Evolutionary conservation across 805 yeast genomes (phyloP), one percentile per base, ranked within the genome.

Genomic region (Cyberlindnera galapagoensis): DNA sequence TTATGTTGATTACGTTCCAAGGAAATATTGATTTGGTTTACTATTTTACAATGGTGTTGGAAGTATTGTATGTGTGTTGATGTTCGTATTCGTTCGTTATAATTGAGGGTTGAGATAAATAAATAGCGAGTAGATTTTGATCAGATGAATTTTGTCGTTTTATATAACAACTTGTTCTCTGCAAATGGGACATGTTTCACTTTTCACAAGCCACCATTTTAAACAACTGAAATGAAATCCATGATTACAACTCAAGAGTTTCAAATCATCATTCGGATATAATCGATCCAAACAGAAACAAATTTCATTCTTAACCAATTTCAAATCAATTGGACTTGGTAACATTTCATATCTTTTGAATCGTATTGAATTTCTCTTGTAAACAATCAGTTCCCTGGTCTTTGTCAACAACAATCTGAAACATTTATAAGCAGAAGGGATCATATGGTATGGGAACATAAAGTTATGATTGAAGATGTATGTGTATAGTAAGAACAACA

Each of bases 181-280:
- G 21, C 54, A 49, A 4, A 47, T 26, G 1, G 54, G 54, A 26
- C 54, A 49, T 1, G 39, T 36, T 18, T 35, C 38, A 3, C 49
- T 42, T 17, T 40, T 44, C 6, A 44, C 36, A 18, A 49, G 23
- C 54, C 54, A 49, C 36, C 43, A 35, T 25, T 46, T 45, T 21
- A 49, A 26, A 18, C 54, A 49, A 1, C 42, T 46, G 19, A 20
- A 41, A 23, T 49, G 54, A 43, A 47, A 49, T 0, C 38, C 24
- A 17, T 49, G 54, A 2, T 25, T 21, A 24, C 54, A 48, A 4
- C 21, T 12, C 7, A 48, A 26, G 4, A 18, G 24, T 21, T 39
- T 37, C 3, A 33, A 12, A 24, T 45, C 49, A 9, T 23, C 26
- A 22, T 23, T 13, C 2, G 16, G 23, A 8, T 18, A 12, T 4